A percentile compares a stretch with the other conserved stretches of the same genome.
Evolutionary conservation across 164 flowering plant genomes (phyloP).

Genomic region (Warburgia ugandensis): DNA sequence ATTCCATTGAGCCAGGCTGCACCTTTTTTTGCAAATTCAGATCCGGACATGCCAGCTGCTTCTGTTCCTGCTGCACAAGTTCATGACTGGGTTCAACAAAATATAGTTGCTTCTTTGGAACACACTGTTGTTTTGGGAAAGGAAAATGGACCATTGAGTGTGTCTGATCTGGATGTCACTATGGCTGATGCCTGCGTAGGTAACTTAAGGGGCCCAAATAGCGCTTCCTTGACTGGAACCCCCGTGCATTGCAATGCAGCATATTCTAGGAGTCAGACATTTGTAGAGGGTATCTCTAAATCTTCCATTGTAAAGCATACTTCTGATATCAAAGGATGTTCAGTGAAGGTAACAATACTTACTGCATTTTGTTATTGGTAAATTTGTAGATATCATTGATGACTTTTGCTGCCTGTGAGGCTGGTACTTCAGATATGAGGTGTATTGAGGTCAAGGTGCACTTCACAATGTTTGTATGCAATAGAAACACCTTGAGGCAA

Average conservation of each 20-base stretch:
- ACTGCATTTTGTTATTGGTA: too few species aligned
- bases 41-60: conserved; percentile 97
- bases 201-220: conserved; percentile 32
- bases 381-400: too few species aligned
- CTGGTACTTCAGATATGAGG: too few species aligned
- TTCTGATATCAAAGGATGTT: conserved; percentile 73
- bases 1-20: conserved; percentile 71
- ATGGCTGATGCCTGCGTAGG: conserved; percentile 80
- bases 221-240: too few species aligned
- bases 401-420: too few species aligned
- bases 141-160: conserved; percentile 65
- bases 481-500: too few species aligned
- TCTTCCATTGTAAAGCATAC: conserved; percentile 74
- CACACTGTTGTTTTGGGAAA: conserved; percentile 57
- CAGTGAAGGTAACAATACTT: conserved; percentile 57
- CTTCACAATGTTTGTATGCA: too few species aligned
- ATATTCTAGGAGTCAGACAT: conserved; percentile 60
- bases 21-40: conserved; percentile 97
- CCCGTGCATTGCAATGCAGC: too few species aligned
- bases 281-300: conserved; percentile 91
- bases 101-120: conserved; percentile 60
- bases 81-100: conserved; percentile 86
- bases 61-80: conserved; percentile 89
- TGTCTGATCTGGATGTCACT: conserved; percentile 75
- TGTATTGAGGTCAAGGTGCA: too few species aligned